Percentiles rank a stretch among this genome's conserved stretches.
Conservation (phyloP, 164 flowering plant species). For the Hamamelis virginiana region DNA sequence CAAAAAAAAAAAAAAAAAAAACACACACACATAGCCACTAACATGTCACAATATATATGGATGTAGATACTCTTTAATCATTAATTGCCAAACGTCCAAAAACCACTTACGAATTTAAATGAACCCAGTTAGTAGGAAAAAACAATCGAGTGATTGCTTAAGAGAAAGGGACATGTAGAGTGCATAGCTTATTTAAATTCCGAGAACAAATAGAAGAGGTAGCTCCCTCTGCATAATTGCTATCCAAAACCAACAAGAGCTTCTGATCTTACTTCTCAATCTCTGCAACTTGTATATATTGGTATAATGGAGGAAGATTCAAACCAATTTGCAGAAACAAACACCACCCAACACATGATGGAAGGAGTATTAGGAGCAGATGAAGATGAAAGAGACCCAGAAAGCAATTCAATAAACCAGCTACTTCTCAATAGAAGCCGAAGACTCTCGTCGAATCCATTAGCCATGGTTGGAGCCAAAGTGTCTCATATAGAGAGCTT, state of each 20-base stretch:
- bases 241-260: constrained; percentile 1
- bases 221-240: no score
- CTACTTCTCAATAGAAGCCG: constrained; percentile 69
- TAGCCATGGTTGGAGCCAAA: constrained; percentile 86
- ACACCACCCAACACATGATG: constrained; percentile 7
- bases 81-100: no score
- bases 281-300: not conserved
- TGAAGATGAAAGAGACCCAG: constrained; percentile 62
- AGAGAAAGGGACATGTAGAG: not conserved
- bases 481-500: constrained; percentile 87
- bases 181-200: not conserved
- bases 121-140: not conserved
- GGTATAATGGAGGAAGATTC: constrained; percentile 31
- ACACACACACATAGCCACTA: no score
- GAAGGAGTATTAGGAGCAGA: constrained; percentile 22
- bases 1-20: no score
- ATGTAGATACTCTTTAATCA: no score
- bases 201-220: not conserved
- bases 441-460: constrained; percentile 63
- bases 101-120: no score
- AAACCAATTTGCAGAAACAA: constrained; percentile 24
- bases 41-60: no score
- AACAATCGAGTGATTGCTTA: not conserved
- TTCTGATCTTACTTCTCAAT: not conserved
- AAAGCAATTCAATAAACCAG: constrained; percentile 56